Evolutionary conservation across 306 rosid species (phyloP), one percentile per base, ranked within the genome.

Genomic region (Vigna radiata): DNA sequence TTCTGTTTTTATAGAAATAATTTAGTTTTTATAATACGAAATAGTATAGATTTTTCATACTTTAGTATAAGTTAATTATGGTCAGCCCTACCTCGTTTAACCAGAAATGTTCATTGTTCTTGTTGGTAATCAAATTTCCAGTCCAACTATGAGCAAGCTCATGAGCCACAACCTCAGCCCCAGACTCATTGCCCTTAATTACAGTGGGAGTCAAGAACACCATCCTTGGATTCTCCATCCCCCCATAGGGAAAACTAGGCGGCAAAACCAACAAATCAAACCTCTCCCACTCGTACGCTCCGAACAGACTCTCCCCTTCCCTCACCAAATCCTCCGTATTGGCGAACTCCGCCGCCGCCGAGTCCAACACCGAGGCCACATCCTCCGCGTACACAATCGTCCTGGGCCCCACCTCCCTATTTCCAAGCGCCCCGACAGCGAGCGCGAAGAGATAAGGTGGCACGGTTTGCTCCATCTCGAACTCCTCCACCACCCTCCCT

Each of bases 111-210:
- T 95, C 99, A 2, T 92, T 90, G 62, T 86, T 92, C 82, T 83
- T 90, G 88, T 95, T 95, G 19, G 97, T 95, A 87, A 95, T 90
- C 87, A 95, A 83, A 64, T 95, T 95, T 48, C 99, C 99, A 10
- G 99, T 95, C 97, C 99, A 92, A 73, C 99, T 95, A 60, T 95
- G 99, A 44, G 97, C 97, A 76, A 95, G 96, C 66, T 92, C 97
- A 27, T 92, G 99, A 43, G 97, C 99, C 78, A 95, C 99, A 27
- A 95, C 86, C 83, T 86, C 97, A 0, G 97, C 96, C 3, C 99
- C 97, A 11, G 88, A 87, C 0, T 92, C 89, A 19, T 95, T 97
- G 2, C 97, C 99, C 27, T 89, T 92, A 9, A 95, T 83, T 63
- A 95, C 96, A n/a, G 97, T 95, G 0, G 98, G 97, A 0, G 98